These are phyloP conservation scores for Dictyophora rubrovolvata DNA, from an alignment of 768 basidiomycete species.

Conservation along the genomic window DNA sequence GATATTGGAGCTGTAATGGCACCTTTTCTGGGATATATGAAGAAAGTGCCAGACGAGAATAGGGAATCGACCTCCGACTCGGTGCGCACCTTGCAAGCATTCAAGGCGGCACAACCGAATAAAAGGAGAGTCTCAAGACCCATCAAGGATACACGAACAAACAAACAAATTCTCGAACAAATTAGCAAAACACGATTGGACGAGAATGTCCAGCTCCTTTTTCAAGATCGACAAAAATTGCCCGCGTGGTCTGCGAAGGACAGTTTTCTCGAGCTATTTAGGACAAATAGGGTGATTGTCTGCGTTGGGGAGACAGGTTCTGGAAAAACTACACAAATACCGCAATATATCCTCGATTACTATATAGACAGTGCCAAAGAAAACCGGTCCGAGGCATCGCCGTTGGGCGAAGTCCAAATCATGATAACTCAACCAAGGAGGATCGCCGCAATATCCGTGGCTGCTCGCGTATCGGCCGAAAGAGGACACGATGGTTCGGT, in stretches of 20 bases:
- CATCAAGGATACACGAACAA: constrained; percentile 31
- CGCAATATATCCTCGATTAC: constrained; percentile 80
- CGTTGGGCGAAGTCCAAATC: constrained; percentile 28
- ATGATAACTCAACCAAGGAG: constrained; percentile 85
- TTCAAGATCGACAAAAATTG: constrained; percentile 45
- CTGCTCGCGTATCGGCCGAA: constrained; percentile 78
- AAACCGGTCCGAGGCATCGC: constrained; percentile 28
- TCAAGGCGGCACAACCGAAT: constrained; percentile 16
- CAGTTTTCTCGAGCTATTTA: constrained; percentile 49
- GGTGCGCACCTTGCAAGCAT: constrained; percentile 14
- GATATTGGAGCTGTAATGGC: constrained; percentile 58
- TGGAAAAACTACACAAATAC: constrained; percentile 92
- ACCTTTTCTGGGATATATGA: constrained; percentile 38
- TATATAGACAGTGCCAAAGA: constrained; percentile 44
- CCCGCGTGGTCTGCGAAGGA: constrained; percentile 68
- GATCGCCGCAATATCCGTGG: constrained; percentile 82
- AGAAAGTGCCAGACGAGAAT: constrained; percentile 11
- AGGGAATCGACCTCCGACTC: constrained; percentile 10
- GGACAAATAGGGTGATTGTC: constrained; percentile 56
- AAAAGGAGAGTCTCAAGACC: constrained; percentile 8
- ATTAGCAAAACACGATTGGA: constrained; percentile 39
- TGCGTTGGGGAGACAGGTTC: constrained; percentile 90
- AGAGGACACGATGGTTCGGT: constrained; percentile 66
- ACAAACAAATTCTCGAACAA: constrained; percentile 39
- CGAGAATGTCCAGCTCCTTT: constrained; percentile 45